Evolutionary conservation across 1,284 basidiomycete genomes (phyloP), one percentile per base, ranked within the genome.

Genomic region (Puccinia novopanici): DNA sequence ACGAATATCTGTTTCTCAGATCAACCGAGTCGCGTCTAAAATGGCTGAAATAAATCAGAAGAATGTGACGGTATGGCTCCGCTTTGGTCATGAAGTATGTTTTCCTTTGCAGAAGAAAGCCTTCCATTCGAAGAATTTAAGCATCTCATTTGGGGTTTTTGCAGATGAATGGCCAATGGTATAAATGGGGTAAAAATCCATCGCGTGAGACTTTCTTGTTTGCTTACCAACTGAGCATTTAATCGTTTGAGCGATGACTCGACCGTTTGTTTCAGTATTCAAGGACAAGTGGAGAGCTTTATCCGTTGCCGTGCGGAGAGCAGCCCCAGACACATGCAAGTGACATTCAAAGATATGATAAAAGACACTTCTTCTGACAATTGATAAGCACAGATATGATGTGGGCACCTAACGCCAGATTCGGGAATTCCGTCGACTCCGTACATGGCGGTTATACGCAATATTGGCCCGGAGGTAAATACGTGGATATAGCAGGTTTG

Each of bases 131-230:
- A 27, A 61, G 15, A 6, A 37, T 9, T 67, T 45, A 2, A 40
- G n/a, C 19, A 67, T 42, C 19, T 27, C 40, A 3, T 9, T 65
- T 45, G 63, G 1, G 40, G 19, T 48, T 6, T 48, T 67, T 67
- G 19, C n/a, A 75, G 74, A 75, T 75, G 74, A 75, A 75, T 45
- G 74, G 74, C 22, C 57, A 75, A 34, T 75, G 74, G 74, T 75
- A 75, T 24, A 50, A 52, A 17, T 75, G 74, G 74, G 74, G 74
- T 37, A 6, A 30, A 40, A 37, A 75, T 45, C 74, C 74, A 19
- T 61, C 45, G 74, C 37, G 74, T 75, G 45, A 63, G 74, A 8
- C 12, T 74, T 54, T 27, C 17, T 15, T 59, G 40, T 37, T 27
- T 19, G n/a, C 48, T 48, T 65, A 27, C 27, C 24, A 30, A 27